These are phyloP conservation scores for Tuber aestivum DNA, from an alignment of 495 filamentous ascomycete genomes.

Conservation along the genomic window DNA sequence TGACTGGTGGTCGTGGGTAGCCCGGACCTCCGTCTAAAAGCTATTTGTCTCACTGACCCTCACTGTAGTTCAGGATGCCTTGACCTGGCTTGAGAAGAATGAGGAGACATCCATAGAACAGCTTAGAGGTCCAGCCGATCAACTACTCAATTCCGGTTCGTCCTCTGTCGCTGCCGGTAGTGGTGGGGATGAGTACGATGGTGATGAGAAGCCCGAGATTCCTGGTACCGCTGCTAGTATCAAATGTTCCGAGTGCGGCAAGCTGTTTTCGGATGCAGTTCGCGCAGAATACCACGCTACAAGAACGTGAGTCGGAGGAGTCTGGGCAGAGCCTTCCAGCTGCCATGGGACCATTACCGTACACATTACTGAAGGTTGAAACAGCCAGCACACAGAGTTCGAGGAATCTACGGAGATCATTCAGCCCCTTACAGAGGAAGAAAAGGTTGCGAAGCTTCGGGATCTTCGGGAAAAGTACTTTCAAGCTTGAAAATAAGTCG, in stretches of 20 bases:
- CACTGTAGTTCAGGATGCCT: slow-evolving; percentile 68
- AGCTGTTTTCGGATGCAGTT: slow-evolving; percentile 73
- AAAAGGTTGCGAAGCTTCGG: slow-evolving; percentile 72
- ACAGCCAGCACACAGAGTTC: slow-evolving; percentile 79
- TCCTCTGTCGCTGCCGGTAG: slow-evolving; percentile 25
- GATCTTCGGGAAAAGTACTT: slow-evolving; percentile 60
- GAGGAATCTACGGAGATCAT: slow-evolving; percentile 88
- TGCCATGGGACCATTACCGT: neutral
- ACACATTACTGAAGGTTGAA: slow-evolving; percentile 2
- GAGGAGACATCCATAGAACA: slow-evolving; percentile 77
- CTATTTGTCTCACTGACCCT: slow-evolving; percentile 27
- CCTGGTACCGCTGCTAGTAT: slow-evolving; percentile 53
- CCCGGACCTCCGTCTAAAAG: slow-evolving; percentile 16
- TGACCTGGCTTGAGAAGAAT: slow-evolving; percentile 90
- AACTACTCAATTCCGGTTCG: slow-evolving; percentile 32
- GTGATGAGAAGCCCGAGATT: slow-evolving; percentile 53
- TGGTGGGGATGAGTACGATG: slow-evolving; percentile 44
- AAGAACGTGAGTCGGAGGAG: slow-evolving; percentile 58
- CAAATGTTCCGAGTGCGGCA: slow-evolving; percentile 86
- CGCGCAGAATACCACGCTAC: slow-evolving; percentile 85
- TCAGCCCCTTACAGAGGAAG: slow-evolving; percentile 80
- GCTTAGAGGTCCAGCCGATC: slow-evolving; percentile 45
- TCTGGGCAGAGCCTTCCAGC: neutral
- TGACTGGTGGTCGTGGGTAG: slow-evolving; percentile 64
- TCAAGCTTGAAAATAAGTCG: neutral